phyloP scores from a whole-genome alignment of 129 eudicot genomes.

The Mikania micrantha region DNA sequence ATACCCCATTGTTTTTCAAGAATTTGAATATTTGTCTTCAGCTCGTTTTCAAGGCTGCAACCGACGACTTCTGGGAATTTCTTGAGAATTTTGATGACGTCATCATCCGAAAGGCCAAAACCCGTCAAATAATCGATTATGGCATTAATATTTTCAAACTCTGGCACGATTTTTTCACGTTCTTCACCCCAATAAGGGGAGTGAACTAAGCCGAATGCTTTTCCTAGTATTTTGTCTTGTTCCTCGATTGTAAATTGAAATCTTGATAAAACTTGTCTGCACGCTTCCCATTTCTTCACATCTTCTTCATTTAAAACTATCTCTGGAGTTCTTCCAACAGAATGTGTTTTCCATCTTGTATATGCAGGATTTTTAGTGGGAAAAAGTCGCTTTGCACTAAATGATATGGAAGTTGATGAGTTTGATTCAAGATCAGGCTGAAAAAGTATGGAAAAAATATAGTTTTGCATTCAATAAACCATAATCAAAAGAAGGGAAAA shows the following conservation, averaged over 20 bases:
- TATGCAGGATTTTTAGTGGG: slow-evolving; percentile 11
- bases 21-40: slow-evolving; percentile 54
- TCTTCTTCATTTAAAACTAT: slow-evolving; percentile 54
- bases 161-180: slow-evolving; percentile 59
- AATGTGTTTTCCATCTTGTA: slow-evolving; percentile 45
- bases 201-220: slow-evolving; percentile 84
- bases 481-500: background rate
- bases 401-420: slow-evolving; percentile 17
- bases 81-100: slow-evolving; percentile 69
- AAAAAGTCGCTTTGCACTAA: slow-evolving; percentile 15
- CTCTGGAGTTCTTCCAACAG: slow-evolving; percentile 33
- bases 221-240: slow-evolving; percentile 81
- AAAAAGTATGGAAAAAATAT: slow-evolving; percentile 12
- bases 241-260: slow-evolving; percentile 56
- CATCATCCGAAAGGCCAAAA: slow-evolving; percentile 76
- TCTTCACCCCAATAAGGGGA: slow-evolving; percentile 99
- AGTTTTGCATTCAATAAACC: background rate
- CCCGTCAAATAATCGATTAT: slow-evolving; percentile 53
- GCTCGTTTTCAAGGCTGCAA: slow-evolving; percentile 70
- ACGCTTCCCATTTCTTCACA: slow-evolving; percentile 58
- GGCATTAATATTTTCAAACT: slow-evolving; percentile 39
- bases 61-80: slow-evolving; percentile 96
- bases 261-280: slow-evolving; percentile 52
- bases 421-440: slow-evolving; percentile 48
- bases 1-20: slow-evolving; percentile 79